Evolutionary conservation across 257 asterid genomes (phyloP).

Genomic region (Rhazya stricta): DNA sequence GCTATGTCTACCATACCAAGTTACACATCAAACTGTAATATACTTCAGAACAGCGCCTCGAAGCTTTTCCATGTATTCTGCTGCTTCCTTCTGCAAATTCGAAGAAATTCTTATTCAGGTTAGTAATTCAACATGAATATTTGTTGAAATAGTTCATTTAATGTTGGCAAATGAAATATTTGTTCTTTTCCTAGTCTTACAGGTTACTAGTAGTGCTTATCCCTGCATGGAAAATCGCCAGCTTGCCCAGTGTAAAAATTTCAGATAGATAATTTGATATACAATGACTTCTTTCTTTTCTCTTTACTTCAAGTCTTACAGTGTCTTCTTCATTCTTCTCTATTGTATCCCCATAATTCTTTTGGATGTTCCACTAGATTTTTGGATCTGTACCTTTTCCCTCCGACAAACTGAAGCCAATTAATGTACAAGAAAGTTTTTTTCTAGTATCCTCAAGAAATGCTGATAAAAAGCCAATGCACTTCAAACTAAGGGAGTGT

Average conservation of each 20-base stretch:
- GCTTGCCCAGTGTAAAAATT: neutral
- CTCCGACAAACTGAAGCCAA: neutral
- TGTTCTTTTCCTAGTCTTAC: neutral
- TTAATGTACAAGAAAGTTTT: neutral
- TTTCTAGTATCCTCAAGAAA: neutral
- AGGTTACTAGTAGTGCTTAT: neutral
- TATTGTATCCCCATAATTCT: neutral
- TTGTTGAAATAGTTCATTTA: neutral
- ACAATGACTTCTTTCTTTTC: neutral
- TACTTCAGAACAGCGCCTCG: conserved; percentile 77
- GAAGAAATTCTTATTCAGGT: neutral
- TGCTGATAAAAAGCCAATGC: neutral
- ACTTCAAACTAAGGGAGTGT: neutral
- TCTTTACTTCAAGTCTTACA: neutral
- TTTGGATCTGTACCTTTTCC: neutral
- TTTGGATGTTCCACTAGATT: neutral
- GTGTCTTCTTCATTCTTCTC: neutral
- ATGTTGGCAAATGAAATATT: too few species aligned
- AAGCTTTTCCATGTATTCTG: conserved; percentile 79
- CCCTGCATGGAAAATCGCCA: neutral
- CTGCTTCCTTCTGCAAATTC: conserved; percentile 62
- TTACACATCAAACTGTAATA: conserved; percentile 47
- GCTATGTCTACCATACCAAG: neutral
- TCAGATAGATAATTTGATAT: neutral
- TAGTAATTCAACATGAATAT: neutral